Evolutionary conservation across 345 rosid genomes (phyloP).

Genomic region (Reutealis trisperma): DNA sequence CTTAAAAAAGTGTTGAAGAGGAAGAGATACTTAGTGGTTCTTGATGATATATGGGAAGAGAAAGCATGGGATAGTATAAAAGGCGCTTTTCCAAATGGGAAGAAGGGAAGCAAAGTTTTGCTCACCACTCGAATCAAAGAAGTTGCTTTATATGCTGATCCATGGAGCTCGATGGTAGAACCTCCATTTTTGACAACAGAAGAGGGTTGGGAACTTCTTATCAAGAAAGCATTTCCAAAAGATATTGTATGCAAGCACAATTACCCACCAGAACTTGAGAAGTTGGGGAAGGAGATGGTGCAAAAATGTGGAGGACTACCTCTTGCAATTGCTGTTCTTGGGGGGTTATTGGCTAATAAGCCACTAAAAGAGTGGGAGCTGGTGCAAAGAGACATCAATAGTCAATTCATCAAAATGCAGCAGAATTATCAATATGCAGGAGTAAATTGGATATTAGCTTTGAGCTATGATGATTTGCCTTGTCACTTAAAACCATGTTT

Average conservation of each 20-base stretch:
- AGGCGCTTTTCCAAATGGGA: neutral
- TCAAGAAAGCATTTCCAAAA: neutral
- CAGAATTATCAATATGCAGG: neutral
- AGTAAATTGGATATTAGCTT: neutral
- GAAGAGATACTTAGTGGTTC: neutral
- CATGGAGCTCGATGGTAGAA: neutral
- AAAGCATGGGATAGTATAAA: slow-evolving; percentile 13
- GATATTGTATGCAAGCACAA: neutral
- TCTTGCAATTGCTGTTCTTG: slow-evolving; percentile 16
- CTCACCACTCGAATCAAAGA: neutral
- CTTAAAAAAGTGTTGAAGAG: neutral
- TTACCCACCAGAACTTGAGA: neutral
- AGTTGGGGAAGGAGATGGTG: slow-evolving; percentile 14
- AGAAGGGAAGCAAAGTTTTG: slow-evolving; percentile 5
- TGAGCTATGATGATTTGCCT: slow-evolving; percentile 4
- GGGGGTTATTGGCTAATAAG: slow-evolving; percentile 4
- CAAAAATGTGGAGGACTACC: slow-evolving; percentile 23
- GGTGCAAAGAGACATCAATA: neutral
- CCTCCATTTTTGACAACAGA: neutral
- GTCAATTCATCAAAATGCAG: neutral
- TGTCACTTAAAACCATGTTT: slow-evolving; percentile 4
- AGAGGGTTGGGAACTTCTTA: slow-evolving; percentile 8
- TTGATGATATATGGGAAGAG: slow-evolving; percentile 17
- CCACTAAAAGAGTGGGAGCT: neutral
- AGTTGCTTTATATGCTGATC: neutral